Evolutionary conservation across 371 early-diverging fungal genomes (phyloP).

Genomic region (Apophysomyces ossiformis): DNA sequence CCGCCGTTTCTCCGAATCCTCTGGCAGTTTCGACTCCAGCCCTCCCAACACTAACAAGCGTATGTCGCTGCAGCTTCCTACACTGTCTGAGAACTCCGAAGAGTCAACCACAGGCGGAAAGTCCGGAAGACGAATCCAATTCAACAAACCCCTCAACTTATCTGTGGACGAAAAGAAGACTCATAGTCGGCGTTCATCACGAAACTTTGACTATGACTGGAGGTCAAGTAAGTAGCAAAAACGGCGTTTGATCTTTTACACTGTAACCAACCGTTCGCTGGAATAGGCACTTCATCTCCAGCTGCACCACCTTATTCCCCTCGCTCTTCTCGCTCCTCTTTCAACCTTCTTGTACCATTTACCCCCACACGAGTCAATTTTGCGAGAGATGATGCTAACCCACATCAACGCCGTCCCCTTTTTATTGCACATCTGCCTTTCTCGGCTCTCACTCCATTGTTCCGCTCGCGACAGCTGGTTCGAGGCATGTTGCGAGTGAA

Average conservation of each 20-base stretch:
- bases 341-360: slow-evolving; percentile 50
- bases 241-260: background rate
- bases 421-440: slow-evolving; percentile 66
- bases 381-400: slow-evolving; percentile 55
- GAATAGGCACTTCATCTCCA: slow-evolving; percentile 14
- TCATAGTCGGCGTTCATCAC: slow-evolving; percentile 39
- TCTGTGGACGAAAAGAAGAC: slow-evolving; percentile 31
- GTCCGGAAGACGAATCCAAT: slow-evolving; percentile 29
- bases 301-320: slow-evolving; percentile 20
- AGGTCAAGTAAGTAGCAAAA: slow-evolving; percentile 33
- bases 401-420: slow-evolving; percentile 59
- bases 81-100: slow-evolving; percentile 41
- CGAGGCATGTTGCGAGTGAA: slow-evolving; percentile 85
- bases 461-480: slow-evolving; percentile 51
- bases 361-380: slow-evolving; percentile 59
- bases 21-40: slow-evolving; percentile 19
- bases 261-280: slow-evolving; percentile 15
- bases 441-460: slow-evolving; percentile 56
- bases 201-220: slow-evolving; percentile 53
- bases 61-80: slow-evolving; percentile 46
- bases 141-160: slow-evolving; percentile 41
- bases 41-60: slow-evolving; percentile 33
- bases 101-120: slow-evolving; percentile 13
- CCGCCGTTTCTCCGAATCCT: slow-evolving; percentile 23
- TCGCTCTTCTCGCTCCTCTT: slow-evolving; percentile 29